These are phyloP conservation scores for Magnusiomyces magnusii DNA, from an alignment of 1,139 yeast species.

Conservation along the genomic window DNA sequence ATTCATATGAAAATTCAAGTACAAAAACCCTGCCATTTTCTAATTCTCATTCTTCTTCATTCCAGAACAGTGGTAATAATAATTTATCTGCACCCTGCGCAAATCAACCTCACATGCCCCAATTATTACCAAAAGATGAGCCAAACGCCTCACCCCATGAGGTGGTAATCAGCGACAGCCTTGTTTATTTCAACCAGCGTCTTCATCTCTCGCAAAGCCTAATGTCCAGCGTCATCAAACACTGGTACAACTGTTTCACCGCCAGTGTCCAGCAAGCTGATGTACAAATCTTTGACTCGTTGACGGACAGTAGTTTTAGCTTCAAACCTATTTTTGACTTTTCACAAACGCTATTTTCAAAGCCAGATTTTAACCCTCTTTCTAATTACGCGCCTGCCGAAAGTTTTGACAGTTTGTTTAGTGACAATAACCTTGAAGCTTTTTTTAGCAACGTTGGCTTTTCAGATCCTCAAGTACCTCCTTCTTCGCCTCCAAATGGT, in stretches of 20 bases:
- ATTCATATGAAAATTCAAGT: neutral
- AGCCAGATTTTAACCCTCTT: neutral
- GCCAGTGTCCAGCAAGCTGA: neutral
- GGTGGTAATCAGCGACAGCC: slow-evolving; percentile 1
- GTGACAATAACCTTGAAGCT: neutral
- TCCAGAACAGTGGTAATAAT: neutral
- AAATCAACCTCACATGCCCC: neutral
- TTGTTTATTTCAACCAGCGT: neutral
- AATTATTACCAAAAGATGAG: neutral
- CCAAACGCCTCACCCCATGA: neutral
- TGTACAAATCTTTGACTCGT: neutral
- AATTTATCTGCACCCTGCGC: neutral
- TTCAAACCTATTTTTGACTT: slow-evolving; percentile 3
- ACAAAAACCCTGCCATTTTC: neutral
- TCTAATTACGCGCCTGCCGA: neutral
- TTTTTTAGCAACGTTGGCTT: neutral
- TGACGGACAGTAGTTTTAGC: neutral
- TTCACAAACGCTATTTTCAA: neutral
- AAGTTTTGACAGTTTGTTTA: neutral
- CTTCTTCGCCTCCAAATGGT: neutral
- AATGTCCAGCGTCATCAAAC: slow-evolving; percentile 1
- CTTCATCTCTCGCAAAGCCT: neutral
- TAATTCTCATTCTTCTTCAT: neutral
- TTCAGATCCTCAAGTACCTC: neutral
- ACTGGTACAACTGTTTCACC: slow-evolving; percentile 6